phyloP scores from a whole-genome alignment of 2,329 filamentous ascomycete genomes.

The Penicillium hesseltinei region DNA sequence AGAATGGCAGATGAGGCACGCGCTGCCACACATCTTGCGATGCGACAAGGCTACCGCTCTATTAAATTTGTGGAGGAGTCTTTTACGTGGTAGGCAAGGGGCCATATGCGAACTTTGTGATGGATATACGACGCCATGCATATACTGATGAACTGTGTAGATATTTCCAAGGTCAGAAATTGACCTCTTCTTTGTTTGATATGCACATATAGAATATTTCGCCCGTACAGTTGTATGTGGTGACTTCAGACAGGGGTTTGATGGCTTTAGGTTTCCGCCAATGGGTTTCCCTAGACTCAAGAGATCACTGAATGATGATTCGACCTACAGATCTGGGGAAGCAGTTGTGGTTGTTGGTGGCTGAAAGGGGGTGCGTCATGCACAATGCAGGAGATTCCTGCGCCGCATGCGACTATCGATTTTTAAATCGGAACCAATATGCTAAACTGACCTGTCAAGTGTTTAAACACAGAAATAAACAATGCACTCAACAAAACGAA shows the following conservation, averaged over 20 bases:
- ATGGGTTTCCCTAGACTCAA: background rate
- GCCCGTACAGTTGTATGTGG: background rate
- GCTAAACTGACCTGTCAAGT: background rate
- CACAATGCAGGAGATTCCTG: constrained; percentile 11
- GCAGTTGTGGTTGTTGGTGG: background rate
- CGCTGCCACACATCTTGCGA: constrained; percentile 38
- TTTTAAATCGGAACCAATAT: background rate
- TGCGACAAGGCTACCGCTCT: constrained; percentile 31
- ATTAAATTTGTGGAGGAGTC: constrained; percentile 51
- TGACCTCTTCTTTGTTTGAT: background rate
- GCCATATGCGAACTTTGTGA: background rate
- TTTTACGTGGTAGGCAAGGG: constrained; percentile 36
- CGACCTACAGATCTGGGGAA: background rate
- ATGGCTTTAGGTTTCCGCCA: background rate
- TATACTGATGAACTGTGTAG: background rate
- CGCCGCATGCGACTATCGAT: constrained; percentile 11
- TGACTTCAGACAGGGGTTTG: background rate
- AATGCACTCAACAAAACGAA: background rate
- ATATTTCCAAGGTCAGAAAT: background rate
- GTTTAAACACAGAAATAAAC: background rate
- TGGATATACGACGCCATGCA: background rate
- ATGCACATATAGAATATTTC: background rate
- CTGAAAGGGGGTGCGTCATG: constrained; percentile 3
- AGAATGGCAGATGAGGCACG: constrained; percentile 48
- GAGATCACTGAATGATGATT: background rate